Base-by-base conservation (phyloP, 495 filamentous ascomycete species). In the Tirmania nivea region DNA sequence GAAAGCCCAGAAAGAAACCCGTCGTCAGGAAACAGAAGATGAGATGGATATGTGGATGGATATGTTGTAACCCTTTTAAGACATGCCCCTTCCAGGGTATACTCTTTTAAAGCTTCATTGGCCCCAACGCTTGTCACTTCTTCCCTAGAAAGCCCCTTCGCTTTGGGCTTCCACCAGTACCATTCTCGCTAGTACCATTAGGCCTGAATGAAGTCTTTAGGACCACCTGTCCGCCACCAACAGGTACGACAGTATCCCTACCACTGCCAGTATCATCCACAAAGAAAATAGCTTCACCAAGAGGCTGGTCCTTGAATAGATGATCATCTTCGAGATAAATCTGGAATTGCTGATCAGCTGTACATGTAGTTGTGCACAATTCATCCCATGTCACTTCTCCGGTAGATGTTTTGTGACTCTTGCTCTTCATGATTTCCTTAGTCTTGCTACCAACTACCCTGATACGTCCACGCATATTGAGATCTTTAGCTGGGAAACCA, bases 281-380 rank as follows among this genome's bases (percentile, higher is more conserved):
- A 62, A 92, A 88, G 71, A 94, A 93, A n/a, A 80, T 57, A 0
- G 72, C 75, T 59, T 96, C 87, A 47, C 90, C 90, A 10, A 96
- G 71, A 34, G 78, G 72, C 48, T 81, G 77, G 60, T 94, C 88
- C 39, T 75, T 80, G 60, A 95, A 86, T 4, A 80, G 83, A 57
- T 81, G 75, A 63, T 94, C 83, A 60, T 84, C 78, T 56, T 85
- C 83, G 50, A 87, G 90, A 53, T 80, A 73, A 50, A 99, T 62
- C 65, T 83, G 79, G 70, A 94, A 96, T 64, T 84, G 79, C 42
- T 84, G 75, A 62, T 94, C 90, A 6, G 89, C 79, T 8, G 80
- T 77, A 60, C 84, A 88, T 36, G 73, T 70, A 50, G 86, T 75
- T 55, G 77, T 81, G 72, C 87, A 87, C 19, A 74, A 78, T 66